phyloP scores from a whole-genome alignment of 2,329 filamentous ascomycete species.

The Akanthomyces dipterigenus region DNA sequence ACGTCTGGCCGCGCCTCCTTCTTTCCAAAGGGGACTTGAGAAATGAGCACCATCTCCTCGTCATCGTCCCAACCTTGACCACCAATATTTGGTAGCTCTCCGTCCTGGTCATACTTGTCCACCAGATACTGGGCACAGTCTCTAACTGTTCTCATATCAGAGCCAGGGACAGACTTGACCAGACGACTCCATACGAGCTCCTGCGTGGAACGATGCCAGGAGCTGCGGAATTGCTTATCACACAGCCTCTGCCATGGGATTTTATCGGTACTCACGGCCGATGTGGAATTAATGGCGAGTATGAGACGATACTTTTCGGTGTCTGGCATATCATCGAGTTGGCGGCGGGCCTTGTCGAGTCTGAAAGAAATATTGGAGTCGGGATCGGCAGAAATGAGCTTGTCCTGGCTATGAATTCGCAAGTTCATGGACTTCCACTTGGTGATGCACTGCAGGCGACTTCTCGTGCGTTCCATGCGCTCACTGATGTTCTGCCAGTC shows the following conservation, averaged over 20 bases:
- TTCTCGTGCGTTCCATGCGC: conserved; percentile 54
- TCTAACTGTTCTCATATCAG: conserved; percentile 24
- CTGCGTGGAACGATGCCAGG: conserved; percentile 31
- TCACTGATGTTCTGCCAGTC: conserved; percentile 61
- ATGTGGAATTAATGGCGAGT: conserved; percentile 34
- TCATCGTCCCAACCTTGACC: conserved; percentile 24
- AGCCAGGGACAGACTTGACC: conserved; percentile 27
- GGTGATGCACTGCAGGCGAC: conserved; percentile 57
- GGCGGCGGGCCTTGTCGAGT: conserved; percentile 35
- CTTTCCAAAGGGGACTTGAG: neutral
- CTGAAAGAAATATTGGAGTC: conserved; percentile 33
- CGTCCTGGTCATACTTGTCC: conserved; percentile 27
- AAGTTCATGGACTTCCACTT: conserved; percentile 55
- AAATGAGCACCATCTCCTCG: conserved; percentile 27
- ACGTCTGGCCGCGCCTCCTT: conserved; percentile 15
- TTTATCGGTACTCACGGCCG: conserved; percentile 27
- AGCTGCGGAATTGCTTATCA: conserved; percentile 32
- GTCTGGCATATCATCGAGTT: conserved; percentile 35
- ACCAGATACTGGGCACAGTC: conserved; percentile 31
- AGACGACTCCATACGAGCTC: conserved; percentile 34
- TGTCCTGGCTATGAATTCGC: conserved; percentile 27
- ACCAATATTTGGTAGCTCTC: conserved; percentile 27
- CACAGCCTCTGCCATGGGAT: conserved; percentile 44
- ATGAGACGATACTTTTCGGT: conserved; percentile 39
- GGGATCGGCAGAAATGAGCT: conserved; percentile 25